Base-by-base conservation (phyloP, 352 stramenopile species). In the Pythium folliculosum region DNA sequence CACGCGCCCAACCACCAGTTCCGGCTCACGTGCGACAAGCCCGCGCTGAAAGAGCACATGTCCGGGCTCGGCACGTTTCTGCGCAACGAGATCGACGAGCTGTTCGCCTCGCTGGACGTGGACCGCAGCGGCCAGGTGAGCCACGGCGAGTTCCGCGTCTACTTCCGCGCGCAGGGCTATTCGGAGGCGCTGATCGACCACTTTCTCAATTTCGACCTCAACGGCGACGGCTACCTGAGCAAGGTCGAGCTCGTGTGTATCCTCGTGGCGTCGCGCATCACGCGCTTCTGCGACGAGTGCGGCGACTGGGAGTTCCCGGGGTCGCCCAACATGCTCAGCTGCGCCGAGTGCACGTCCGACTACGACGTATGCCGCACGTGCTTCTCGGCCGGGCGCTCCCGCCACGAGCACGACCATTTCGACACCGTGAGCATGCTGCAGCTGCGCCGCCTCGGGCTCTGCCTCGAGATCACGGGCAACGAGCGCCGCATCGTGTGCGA, bases 251-350 rank as follows among this genome's bases (percentile, higher is more conserved):
- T 56, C 14, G 25, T 56, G 16, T 56, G 50, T 25, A 43, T 56
- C 27, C 17, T 56, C 5, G 50, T 56, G 14, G 50, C 50, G 16
- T 43, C 40, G 23, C 50, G 50, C 25, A 56, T 56, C 50, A 56
- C 50, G 27, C 50, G 50, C 5, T 56, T 43, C 16, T 56, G 50
- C 17, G 27, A 44, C 27, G 50, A 56, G 50, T 56, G 50, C 50
- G 50, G 50, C 50, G 50, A 56, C 50, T 56, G 50, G 50, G 50
- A 56, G 12, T 56, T 56, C 50, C 50, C 50, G 4, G 50, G 50
- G 0, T 56, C 50, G 13, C 7, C 23, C 1, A 27, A 56, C 17
- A 56, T 56, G 50, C 50, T 56, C 25, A 56, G 50, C 50, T 56
- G 50, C 16, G 27, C 40, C 17, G 23, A 56, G 50, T 56, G 50